Conservation (phyloP, 192 early-diverging fungal genomes). For the Rhizoclosmatium sp. region DNA sequence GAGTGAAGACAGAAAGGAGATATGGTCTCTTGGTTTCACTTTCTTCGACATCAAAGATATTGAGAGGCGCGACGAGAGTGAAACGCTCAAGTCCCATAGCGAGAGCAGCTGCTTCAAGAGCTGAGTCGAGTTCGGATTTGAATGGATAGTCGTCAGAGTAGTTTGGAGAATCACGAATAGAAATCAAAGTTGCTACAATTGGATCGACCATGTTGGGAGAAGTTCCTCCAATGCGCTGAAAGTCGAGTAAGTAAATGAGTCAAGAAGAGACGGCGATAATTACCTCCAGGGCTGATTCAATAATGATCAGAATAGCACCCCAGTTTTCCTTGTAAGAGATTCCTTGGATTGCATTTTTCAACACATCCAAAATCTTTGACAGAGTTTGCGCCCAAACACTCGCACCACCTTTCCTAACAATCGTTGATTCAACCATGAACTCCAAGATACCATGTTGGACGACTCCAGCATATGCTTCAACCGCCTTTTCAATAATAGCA, state of each 20-base stretch:
- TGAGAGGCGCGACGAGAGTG: constrained; percentile 78
- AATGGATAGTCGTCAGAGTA: constrained; percentile 75
- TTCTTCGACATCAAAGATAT: constrained; percentile 68
- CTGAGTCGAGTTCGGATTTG: constrained; percentile 86
- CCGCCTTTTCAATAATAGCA: constrained; percentile 61
- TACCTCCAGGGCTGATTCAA: constrained; percentile 75
- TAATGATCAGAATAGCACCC: constrained; percentile 79
- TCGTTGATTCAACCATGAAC: constrained; percentile 71
- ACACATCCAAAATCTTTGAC: constrained; percentile 41
- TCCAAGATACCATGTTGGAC: constrained; percentile 79
- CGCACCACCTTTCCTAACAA: constrained; percentile 34
- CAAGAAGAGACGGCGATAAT: background rate
- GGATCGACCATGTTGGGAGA: constrained; percentile 67
- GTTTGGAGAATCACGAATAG: constrained; percentile 76
- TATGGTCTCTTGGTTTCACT: constrained; percentile 82
- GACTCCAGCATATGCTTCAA: constrained; percentile 74
- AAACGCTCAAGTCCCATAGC: constrained; percentile 84
- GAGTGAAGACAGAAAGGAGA: constrained; percentile 84
- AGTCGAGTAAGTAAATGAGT: background rate
- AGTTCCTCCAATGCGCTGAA: constrained; percentile 68
- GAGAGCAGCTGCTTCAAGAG: constrained; percentile 79
- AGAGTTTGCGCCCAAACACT: constrained; percentile 56
- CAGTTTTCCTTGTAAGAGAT: constrained; percentile 85
- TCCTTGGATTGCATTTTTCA: constrained; percentile 52
- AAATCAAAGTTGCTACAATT: constrained; percentile 69